Evolutionary conservation across 1,284 basidiomycete species (phyloP), one percentile per base, ranked within the genome.

Genomic region (Sporisorium exsertum): DNA sequence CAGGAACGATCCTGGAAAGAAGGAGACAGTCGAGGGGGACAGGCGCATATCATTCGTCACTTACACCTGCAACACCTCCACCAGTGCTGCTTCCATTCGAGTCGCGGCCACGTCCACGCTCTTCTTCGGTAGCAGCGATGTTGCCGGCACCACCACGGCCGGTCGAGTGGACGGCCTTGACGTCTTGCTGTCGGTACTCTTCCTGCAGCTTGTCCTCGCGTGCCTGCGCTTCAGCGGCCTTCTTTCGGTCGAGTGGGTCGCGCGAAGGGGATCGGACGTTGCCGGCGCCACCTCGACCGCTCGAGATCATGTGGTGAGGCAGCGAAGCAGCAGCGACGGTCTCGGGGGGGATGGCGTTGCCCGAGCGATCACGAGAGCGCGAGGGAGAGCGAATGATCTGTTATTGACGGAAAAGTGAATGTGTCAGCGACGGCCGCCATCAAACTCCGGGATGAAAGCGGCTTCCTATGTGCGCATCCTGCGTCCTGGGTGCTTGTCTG

Each of bases 261-360:
- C 89, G 89, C 18, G 92, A 91, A 0, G 91, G 90, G 4, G 91
- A 91, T 54, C 91, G 90, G 42, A 93, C 90, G 86, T 94, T 93
- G 46, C 92, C 92, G 20, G 89, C 89, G 27, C 92, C 92, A 40
- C 92, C 92, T 35, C 92, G 89, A 20, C 93, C 92, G 47, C 90
- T 89, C 43, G 91, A 91, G 67, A 74, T 71, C 52, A 74, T 55
- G 66, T 78, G 72, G 43, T 53, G 43, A 22, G 76, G 72, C 4
- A 71, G 64, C 6, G 65, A 69, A 29, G 63, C 62, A 18, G 67
- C 60, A 12, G 62, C 59, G 55, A 64, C 59, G 5, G 55, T 32
- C 24, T 63, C 37, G 50, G 56, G 45, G 2, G 64, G 60, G 61
- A 61, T 67, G 50, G 63, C 64, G 29, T 75, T 64, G 57, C 59